Evolutionary conservation across 768 basidiomycete species (phyloP), one percentile per base, ranked within the genome.

Genomic region (Astraeus odoratus): DNA sequence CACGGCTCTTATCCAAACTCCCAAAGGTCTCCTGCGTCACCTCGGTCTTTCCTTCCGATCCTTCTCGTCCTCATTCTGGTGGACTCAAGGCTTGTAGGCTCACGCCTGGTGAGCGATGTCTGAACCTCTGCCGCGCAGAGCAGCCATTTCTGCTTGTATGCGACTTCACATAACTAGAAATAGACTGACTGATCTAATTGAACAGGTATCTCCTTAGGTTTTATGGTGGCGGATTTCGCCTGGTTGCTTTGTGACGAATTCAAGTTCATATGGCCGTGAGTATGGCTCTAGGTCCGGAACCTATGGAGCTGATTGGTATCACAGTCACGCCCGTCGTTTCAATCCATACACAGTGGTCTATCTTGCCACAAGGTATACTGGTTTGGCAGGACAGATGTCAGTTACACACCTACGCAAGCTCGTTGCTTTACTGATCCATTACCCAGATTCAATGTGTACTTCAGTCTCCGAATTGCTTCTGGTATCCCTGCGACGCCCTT

Each of bases 261-360:
- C 13, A 50, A 43, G 26, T 2, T 39, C 8, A 24, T 60, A 16
- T 60, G 57, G 57, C 49, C 57, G 57, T 60, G 26, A 53, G 59
- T 48, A 26, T 13, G n/a, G 33, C 16, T 9, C 2, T 2, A 3
- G 15, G 22, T 30, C 6, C 27, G 27, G 13, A 29, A 13, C 27
- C 27, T 29, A 6, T 6, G 7, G 27, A 6, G 13, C 27, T 29
- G 27, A 29, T 29, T 13, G 27, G 7, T 13, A 6, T 6, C 37
- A 16, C 25, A 59, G 57, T 25, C 44, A 33, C 10, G 10, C 54
- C 19, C 42, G 43, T 3, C 3, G 12, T 49, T 49, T 20, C 44
- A 51, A 41, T 8, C 24, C 8, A 46, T 24, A 18, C 15, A 36
- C 59, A 10, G 37, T 42, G 7, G 2, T 43, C 1, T 60, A 49